These are phyloP conservation scores for Lactarius indigo DNA, from an alignment of 768 basidiomycete species.

Conservation along the genomic window DNA sequence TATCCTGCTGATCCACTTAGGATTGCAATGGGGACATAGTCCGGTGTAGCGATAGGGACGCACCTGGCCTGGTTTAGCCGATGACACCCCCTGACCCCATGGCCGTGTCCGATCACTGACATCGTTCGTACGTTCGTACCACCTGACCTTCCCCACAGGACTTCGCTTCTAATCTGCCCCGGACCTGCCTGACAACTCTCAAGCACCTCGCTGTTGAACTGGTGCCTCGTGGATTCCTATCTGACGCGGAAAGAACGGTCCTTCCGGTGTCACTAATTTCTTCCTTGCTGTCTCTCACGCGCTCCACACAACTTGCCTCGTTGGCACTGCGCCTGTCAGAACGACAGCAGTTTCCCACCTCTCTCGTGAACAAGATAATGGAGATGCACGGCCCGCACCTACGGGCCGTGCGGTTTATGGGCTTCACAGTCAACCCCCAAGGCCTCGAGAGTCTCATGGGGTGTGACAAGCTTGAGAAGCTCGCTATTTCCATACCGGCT, in stretches of 20 bases:
- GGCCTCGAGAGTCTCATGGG: conserved; percentile 22
- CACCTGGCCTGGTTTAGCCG: not conserved
- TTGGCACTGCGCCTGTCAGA: conserved; percentile 21
- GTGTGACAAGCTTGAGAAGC: conserved; percentile 22
- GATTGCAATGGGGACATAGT: not conserved
- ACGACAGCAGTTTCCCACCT: conserved; percentile 11
- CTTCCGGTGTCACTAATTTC: conserved; percentile 13
- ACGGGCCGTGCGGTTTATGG: conserved; percentile 19
- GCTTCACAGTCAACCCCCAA: conserved; percentile 3
- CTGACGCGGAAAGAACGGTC: conserved; percentile 2
- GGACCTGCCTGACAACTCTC: conserved; percentile 40
- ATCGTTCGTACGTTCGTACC: conserved; percentile 36
- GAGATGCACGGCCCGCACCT: conserved; percentile 20
- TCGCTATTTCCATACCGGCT: conserved; percentile 20
- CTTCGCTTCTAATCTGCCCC: conserved; percentile 29
- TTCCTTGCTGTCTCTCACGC: conserved; percentile 19
- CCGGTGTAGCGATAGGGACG: conserved; percentile 1
- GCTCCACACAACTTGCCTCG: conserved; percentile 21
- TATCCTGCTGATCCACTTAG: not conserved
- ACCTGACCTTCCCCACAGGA: conserved; percentile 30
- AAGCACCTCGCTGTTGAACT: conserved; percentile 53
- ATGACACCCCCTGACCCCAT: conserved; percentile 4
- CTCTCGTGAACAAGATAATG: conserved; percentile 17
- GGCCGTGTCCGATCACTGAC: conserved; percentile 13
- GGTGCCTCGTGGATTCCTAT: conserved; percentile 33